Evolutionary conservation across 768 basidiomycete genomes (phyloP).

Genomic region (Tephrocybe sp.): DNA sequence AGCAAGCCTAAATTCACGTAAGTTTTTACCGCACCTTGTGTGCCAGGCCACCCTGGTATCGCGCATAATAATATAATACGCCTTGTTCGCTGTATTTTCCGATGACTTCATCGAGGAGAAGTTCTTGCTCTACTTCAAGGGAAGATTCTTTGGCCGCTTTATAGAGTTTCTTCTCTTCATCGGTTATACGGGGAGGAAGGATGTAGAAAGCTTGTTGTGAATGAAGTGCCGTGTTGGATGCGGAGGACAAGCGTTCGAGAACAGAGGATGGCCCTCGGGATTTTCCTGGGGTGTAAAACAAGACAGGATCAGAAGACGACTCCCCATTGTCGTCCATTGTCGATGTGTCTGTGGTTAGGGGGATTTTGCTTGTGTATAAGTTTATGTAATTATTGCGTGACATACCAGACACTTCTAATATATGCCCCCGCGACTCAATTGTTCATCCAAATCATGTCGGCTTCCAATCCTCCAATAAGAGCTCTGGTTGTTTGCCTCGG

Average conservation of each 20-base stretch:
- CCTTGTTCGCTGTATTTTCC: conserved; percentile 49
- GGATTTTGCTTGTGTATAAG: too few relatives aligned
- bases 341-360: too few relatives aligned
- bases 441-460: too few relatives aligned
- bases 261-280: neutral
- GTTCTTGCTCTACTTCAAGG: conserved; percentile 30
- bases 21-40: conserved; percentile 49
- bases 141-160: conserved; percentile 32
- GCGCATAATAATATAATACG: conserved; percentile 60
- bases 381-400: too few relatives aligned
- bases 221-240: neutral
- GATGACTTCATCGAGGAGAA: conserved; percentile 48
- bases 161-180: conserved; percentile 42
- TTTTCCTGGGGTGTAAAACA: conserved; percentile 22
- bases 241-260: neutral
- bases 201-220: conserved; percentile 31
- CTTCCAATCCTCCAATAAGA: conserved; percentile 31
- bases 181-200: conserved; percentile 34
- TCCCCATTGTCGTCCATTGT: conserved; percentile 18
- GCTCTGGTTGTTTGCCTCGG: conserved; percentile 77
- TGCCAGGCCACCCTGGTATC: conserved; percentile 55
- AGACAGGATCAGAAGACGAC: conserved; percentile 14
- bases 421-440: too few relatives aligned
- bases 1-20: conserved; percentile 4
- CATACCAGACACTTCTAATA: too few relatives aligned